Base-by-base conservation (phyloP, 192 early-diverging fungal species). In the Coemansia sp. region DNA sequence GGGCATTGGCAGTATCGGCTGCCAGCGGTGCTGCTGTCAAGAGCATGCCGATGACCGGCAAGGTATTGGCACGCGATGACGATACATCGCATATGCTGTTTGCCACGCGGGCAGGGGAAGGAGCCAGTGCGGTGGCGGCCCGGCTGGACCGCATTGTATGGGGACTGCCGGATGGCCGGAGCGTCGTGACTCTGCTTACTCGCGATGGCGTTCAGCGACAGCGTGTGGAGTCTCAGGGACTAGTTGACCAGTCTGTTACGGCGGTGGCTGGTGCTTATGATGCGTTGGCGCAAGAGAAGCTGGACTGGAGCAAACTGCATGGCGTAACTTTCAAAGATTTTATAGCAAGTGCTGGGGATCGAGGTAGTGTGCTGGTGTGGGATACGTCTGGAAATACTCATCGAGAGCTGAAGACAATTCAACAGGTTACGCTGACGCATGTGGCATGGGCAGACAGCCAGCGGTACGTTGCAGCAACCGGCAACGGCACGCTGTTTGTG, bases 301-400 rank as follows among this genome's bases (percentile, higher is more conserved):
- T 35, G 23, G 61, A 65, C 15, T 64, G 65, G 65, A 16, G 49
- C 33, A 42, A 19, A 12, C 8, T n/a, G 1, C 36, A 48, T 20
- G 38, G 15, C 3, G 21, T 28, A 0, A 50, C 21, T 6, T 40
- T 37, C 2, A 48, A 50, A 26, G 53, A 49, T 13, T 18, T 53
- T 3, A 49, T 68, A 2, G 72, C 72, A 11, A 61, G 57, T 33
- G 55, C 53, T 13, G 47, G 57, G 11, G 42, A 47, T 19, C 48
- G 28, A 20, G 72, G 72, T 7, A 31, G 36, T 15, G 60, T 68
- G 57, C 58, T 61, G 13, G 53, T 74, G 43, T 74, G 72, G 72
- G 16, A 39, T 0, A 57, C 38, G 6, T 26, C 23, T 26, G 72
- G 72, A 12, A 11, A 28, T 12, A 28, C 37, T 1, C n/a, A 8